phyloP scores from a whole-genome alignment of 2,329 filamentous ascomycete genomes.

The Penicillium sp. region DNA sequence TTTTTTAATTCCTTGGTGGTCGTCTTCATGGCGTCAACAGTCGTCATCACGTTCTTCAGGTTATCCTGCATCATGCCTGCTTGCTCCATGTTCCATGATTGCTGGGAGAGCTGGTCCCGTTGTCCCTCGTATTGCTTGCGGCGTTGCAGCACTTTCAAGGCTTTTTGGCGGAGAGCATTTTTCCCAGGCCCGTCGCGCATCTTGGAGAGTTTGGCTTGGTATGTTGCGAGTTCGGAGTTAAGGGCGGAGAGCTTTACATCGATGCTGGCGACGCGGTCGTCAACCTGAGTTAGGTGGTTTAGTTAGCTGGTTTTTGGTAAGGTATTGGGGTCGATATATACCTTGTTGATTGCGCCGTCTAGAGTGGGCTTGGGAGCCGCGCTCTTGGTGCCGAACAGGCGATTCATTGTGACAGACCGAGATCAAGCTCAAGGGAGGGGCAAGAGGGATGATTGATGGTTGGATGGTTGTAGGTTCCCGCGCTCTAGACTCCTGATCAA shows the following conservation, averaged over 20 bases:
- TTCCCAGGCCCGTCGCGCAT: slow-evolving; percentile 97
- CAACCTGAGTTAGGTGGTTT: slow-evolving; percentile 54
- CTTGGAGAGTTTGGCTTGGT: slow-evolving; percentile 82
- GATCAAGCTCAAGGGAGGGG: neutral
- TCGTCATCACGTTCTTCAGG: slow-evolving; percentile 97
- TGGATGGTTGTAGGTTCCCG: neutral
- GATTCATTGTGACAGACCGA: slow-evolving; percentile 69
- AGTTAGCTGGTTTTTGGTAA: slow-evolving; percentile 1
- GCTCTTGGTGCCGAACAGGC: slow-evolving; percentile 87
- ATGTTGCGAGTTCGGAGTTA: slow-evolving; percentile 83
- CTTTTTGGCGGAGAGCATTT: slow-evolving; percentile 87
- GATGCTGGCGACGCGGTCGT: slow-evolving; percentile 78
- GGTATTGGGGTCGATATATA: slow-evolving; percentile 40
- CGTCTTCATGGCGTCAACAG: slow-evolving; percentile 94
- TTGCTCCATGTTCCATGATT: slow-evolving; percentile 99
- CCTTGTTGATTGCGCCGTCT: slow-evolving; percentile 76
- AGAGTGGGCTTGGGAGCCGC: slow-evolving; percentile 88
- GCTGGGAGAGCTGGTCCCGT: slow-evolving; percentile 87
- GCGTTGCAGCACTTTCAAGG: slow-evolving; percentile 88
- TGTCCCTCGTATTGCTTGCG: slow-evolving; percentile 93
- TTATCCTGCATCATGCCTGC: slow-evolving; percentile 99
- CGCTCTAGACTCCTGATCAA: neutral
- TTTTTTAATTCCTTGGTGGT: slow-evolving; percentile 89
- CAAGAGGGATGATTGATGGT: neutral
- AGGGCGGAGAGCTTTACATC: slow-evolving; percentile 93